These are phyloP conservation scores for Hsuehochloa calcarea DNA, from an alignment of 176 grass and related monocot genomes.

Conservation along the genomic window DNA sequence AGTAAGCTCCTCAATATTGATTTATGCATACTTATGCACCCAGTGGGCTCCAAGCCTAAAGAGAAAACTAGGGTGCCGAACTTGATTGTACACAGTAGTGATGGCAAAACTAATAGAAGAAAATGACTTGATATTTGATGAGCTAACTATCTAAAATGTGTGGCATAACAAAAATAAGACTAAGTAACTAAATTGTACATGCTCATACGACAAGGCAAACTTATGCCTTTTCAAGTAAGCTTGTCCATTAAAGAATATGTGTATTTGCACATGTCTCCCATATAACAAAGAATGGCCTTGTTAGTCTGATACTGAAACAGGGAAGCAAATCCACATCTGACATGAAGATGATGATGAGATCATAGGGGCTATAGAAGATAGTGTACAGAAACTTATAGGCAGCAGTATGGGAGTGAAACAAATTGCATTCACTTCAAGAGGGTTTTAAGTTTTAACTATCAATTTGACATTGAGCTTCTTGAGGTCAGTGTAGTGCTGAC, in stretches of 20 bases:
- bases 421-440: constrained; percentile 5
- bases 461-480: constrained; percentile 48
- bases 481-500: constrained; percentile 48
- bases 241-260: background rate
- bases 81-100: background rate
- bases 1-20: background rate
- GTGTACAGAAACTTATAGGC: background rate
- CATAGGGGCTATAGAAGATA: constrained; percentile 28
- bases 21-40: background rate
- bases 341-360: background rate
- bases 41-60: background rate
- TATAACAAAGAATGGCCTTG: background rate
- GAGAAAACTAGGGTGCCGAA: background rate
- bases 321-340: background rate
- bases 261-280: background rate
- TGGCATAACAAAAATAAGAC: constrained; percentile 6
- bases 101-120: background rate
- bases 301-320: background rate
- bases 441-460: constrained; percentile 54
- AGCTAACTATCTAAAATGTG: background rate
- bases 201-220: background rate
- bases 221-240: background rate
- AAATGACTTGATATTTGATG: background rate
- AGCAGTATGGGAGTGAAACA: constrained; percentile 7
- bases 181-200: background rate